phyloP scores from a whole-genome alignment of 2,329 filamentous ascomycete species.

The Cryphonectria carpinicola region DNA sequence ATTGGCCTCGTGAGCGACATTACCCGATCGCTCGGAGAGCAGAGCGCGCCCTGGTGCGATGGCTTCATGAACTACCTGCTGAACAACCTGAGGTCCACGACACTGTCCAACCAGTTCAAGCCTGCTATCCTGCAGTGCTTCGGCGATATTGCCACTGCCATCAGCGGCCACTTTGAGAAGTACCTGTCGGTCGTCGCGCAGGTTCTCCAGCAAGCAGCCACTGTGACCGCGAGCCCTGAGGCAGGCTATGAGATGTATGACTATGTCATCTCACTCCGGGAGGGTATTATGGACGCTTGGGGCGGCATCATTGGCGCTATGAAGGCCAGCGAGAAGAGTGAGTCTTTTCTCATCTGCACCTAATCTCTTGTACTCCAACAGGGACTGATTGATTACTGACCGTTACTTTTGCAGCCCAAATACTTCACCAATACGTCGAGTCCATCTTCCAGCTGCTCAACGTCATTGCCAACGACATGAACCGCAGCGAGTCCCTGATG shows the following conservation, averaged over 20 bases:
- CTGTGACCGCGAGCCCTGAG: slow-evolving; percentile 77
- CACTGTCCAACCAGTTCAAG: slow-evolving; percentile 95
- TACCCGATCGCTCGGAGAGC: slow-evolving; percentile 85
- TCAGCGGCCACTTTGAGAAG: slow-evolving; percentile 87
- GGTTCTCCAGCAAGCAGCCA: slow-evolving; percentile 90
- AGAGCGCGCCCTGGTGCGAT: slow-evolving; percentile 93
- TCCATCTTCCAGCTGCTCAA: slow-evolving; percentile 87
- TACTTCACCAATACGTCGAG: slow-evolving; percentile 77
- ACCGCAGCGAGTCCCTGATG: slow-evolving; percentile 89
- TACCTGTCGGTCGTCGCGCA: slow-evolving; percentile 92
- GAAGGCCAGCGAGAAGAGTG: slow-evolving; percentile 80
- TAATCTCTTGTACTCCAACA: background rate
- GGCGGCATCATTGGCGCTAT: slow-evolving; percentile 94
- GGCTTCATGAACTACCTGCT: slow-evolving; percentile 98
- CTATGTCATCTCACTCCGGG: slow-evolving; percentile 91
- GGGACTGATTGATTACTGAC: slow-evolving; percentile 35
- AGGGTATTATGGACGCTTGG: slow-evolving; percentile 99
- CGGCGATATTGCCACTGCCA: slow-evolving; percentile 94
- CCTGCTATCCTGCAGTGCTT: slow-evolving; percentile 97
- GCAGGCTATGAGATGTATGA: slow-evolving; percentile 94
- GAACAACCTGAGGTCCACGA: slow-evolving; percentile 82
- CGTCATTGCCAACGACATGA: slow-evolving; percentile 77
- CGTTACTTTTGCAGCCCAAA: slow-evolving; percentile 56
- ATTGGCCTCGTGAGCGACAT: slow-evolving; percentile 98
- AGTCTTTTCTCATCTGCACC: slow-evolving; percentile 38